phyloP scores from a whole-genome alignment of 2,329 filamentous ascomycete species.

The Arthroderma sp. region DNA sequence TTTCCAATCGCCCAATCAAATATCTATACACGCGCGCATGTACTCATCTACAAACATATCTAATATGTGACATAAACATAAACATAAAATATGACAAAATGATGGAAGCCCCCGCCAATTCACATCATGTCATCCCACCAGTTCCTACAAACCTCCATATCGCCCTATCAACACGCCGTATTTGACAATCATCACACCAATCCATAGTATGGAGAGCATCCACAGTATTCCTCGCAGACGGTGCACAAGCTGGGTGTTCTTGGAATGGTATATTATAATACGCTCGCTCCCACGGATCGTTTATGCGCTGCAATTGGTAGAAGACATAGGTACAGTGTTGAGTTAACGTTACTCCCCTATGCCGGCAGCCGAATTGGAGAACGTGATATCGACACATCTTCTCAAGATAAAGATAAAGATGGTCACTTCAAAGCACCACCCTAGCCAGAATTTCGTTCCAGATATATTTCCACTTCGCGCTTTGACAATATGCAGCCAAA shows the following conservation, averaged over 20 bases:
- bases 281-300: slow-evolving; percentile 14
- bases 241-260: slow-evolving; percentile 6
- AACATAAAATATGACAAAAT: background rate
- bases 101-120: background rate
- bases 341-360: slow-evolving; percentile 13
- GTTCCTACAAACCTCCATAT: slow-evolving; percentile 1
- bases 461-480: too few relatives aligned
- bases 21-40: too few relatives aligned
- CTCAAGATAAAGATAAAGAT: background rate
- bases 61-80: background rate
- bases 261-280: slow-evolving; percentile 9
- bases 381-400: slow-evolving; percentile 20
- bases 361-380: slow-evolving; percentile 16
- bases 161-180: slow-evolving; percentile 1
- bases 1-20: too few relatives aligned
- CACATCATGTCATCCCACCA: slow-evolving; percentile 3
- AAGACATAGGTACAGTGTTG: slow-evolving; percentile 15
- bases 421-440: too few relatives aligned
- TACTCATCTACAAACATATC: background rate
- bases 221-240: slow-evolving; percentile 6
- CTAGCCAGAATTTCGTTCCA: too few relatives aligned
- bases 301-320: slow-evolving; percentile 19
- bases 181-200: slow-evolving; percentile 4
- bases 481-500: too few relatives aligned
- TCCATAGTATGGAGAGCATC: background rate